These are phyloP conservation scores for Rehmannia glutinosa DNA, from an alignment of 257 asterid genomes.

Conservation along the genomic window DNA sequence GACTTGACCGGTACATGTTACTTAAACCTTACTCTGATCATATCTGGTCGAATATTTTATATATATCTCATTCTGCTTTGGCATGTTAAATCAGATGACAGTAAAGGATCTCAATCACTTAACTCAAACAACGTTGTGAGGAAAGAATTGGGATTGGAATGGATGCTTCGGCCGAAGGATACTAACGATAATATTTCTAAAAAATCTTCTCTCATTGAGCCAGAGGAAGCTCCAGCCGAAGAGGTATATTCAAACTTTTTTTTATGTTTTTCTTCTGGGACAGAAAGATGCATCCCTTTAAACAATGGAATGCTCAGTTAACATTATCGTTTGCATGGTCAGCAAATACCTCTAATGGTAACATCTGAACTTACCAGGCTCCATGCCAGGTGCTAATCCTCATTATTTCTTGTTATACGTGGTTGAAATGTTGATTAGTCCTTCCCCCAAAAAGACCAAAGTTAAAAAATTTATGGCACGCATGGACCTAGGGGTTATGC, in stretches of 20 bases:
- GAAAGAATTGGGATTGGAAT: slow-evolving; percentile 92
- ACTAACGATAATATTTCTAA: slow-evolving; percentile 28
- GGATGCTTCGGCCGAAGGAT: slow-evolving; percentile 88
- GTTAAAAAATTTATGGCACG: too few relatives aligned
- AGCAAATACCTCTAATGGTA: too few relatives aligned
- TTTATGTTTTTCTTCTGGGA: not conserved
- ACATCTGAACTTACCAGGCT: too few relatives aligned
- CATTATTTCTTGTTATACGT: too few relatives aligned
- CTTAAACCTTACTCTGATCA: not conserved
- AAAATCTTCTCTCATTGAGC: slow-evolving; percentile 29
- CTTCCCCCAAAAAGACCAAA: too few relatives aligned
- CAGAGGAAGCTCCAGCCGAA: slow-evolving; percentile 48
- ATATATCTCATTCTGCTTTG: not conserved
- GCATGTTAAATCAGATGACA: slow-evolving; percentile 27
- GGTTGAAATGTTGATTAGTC: too few relatives aligned
- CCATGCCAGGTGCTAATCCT: too few relatives aligned
- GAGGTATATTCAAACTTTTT: slow-evolving; percentile 41
- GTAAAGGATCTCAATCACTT: slow-evolving; percentile 35
- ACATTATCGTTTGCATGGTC: not conserved
- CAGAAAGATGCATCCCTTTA: not conserved
- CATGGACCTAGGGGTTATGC: too few relatives aligned
- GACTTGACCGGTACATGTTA: slow-evolving; percentile 26
- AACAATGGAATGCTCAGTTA: too few relatives aligned
- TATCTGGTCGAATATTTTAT: not conserved
- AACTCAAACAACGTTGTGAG: slow-evolving; percentile 35